Base-by-base conservation (phyloP, 495 filamentous ascomycete genomes). In the Penicillium silybi region DNA sequence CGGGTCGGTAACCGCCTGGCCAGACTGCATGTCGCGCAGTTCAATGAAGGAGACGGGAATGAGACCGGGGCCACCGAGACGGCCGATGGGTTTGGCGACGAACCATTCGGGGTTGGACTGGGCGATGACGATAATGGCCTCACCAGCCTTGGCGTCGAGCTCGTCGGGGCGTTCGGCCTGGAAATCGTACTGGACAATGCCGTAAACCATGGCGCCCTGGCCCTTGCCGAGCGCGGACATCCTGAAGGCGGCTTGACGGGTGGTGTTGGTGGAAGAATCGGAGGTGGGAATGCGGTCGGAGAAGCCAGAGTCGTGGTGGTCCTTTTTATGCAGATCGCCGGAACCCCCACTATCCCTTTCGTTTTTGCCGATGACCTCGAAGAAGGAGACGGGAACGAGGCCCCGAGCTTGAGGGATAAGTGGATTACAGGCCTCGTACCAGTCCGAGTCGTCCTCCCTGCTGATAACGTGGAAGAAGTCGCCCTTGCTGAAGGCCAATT, bases 91-190 rank as follows among this genome's bases (percentile, higher is more conserved):
- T 71, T 98, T 98, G 15, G 95, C 95, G 59, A 98, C 93, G 62
- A 97, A 98, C 93, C 93, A 98, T 67, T 98, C 93, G 32, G 92
- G 91, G 61, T 97, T 97, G n/a, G 93, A 97, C 69, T 97, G 93
- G 35, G 93, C 93, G 65, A 97, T 97, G 23, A 97, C 91, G 50
- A 98, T 96, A 62, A 98, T 97, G 32, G 90, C 88, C 68, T 98
- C 93, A 49, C 93, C 95, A 41, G 86, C 84, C 67, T 93, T 95
- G 22, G 95, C 95, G 55, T 97, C 92, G 55, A 98, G 70, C 69
- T 98, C 93, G 58, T 97, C 95, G 2, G 92, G 88, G 46, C 95
- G 79, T 68, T 98, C 95, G 1, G 93, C 95, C 50, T 89, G 81
- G 71, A 98, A 98, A 68, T 98, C 95, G 63, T 97, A 98, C 76